Percentiles rank a stretch among this genome's conserved stretches.
Conservation (phyloP, 805 yeast species). For the Candida adriatica region DNA sequence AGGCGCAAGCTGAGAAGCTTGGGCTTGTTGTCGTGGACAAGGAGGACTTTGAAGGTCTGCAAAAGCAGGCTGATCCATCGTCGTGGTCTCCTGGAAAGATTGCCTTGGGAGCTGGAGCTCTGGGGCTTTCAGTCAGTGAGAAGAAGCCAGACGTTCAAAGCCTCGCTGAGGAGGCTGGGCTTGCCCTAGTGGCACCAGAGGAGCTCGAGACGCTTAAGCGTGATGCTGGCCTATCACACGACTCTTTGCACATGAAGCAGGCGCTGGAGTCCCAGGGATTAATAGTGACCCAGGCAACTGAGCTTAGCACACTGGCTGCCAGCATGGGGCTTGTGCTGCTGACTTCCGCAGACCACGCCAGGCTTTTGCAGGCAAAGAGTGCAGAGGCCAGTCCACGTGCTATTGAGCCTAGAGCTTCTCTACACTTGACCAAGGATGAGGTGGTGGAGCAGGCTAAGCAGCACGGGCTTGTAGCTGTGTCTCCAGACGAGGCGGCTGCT, state of each 20-base stretch:
- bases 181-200: background rate
- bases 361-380: constrained; percentile 3
- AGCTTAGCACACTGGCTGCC: too few species aligned
- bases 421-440: too few species aligned
- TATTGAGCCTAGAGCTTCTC: background rate
- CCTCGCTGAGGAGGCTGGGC: background rate
- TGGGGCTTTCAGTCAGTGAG: background rate
- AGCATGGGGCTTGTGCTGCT: too few species aligned
- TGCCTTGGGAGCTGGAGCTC: background rate
- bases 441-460: too few species aligned
- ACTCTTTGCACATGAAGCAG: background rate
- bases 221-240: background rate
- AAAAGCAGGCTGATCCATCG: constrained; percentile 16
- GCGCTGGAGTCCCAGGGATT: background rate
- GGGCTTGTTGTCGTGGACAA: constrained; percentile 30
- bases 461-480: too few species aligned
- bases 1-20: constrained; percentile 24
- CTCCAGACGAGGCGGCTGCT: too few species aligned
- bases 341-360: too few species aligned
- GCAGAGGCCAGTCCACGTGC: constrained; percentile 1
- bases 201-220: background rate
- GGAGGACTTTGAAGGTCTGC: constrained; percentile 27
- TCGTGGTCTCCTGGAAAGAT: background rate
- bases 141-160: background rate
- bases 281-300: too few species aligned